Base-by-base conservation (phyloP, 495 filamentous ascomycete genomes). In the Penicillium malachiteum region DNA sequence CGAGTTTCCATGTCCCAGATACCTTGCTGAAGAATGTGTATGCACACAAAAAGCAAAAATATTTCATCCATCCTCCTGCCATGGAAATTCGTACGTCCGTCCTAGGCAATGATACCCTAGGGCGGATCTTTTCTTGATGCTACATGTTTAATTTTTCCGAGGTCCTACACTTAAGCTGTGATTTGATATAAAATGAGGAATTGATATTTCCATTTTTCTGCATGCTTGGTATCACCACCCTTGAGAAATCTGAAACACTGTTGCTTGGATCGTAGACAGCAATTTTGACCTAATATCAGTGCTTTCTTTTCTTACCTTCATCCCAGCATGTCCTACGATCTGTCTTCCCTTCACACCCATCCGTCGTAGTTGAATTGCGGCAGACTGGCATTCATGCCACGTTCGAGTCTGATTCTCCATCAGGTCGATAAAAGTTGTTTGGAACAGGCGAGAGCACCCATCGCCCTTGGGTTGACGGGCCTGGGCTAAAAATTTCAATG, bases 1-100 rank as follows among this genome's bases (percentile, higher is more conserved):
- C 70, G 73, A 78, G 65, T 70, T 72, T 71, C 73, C 64, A 73
- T 71, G 71, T 75, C 72, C 74, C 73, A 72, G 71, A 71, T 70
- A 72, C 72, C 72, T 71, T 71, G 70, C 70, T 69, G 67, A 73
- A 71, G 67, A 70, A 77, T 65, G 73, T 68, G 65, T 75, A 77
- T 77, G 71, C 69, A 72, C 71, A 72, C 65, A 72, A 75, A 74
- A 74, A 75, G 68, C 71, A 71, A 72, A 71, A 71, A 64, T 60
- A 68, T 73, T 71, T 67, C 65, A 66, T 72, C 69, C 56, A 69
- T 68, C 60, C 56, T 68, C 60, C 60, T 67, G 57, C 60, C 52
- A 68, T 64, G 59, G 63, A 69, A 57, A 65, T 56, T 35, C 60
- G 67, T 74, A 70, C 65, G 64, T 48, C 62, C 55, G 56, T 48